These are phyloP conservation scores for Emmonsiellopsis sp. DNA, from an alignment of 2,329 filamentous ascomycete species.

Conservation along the genomic window DNA sequence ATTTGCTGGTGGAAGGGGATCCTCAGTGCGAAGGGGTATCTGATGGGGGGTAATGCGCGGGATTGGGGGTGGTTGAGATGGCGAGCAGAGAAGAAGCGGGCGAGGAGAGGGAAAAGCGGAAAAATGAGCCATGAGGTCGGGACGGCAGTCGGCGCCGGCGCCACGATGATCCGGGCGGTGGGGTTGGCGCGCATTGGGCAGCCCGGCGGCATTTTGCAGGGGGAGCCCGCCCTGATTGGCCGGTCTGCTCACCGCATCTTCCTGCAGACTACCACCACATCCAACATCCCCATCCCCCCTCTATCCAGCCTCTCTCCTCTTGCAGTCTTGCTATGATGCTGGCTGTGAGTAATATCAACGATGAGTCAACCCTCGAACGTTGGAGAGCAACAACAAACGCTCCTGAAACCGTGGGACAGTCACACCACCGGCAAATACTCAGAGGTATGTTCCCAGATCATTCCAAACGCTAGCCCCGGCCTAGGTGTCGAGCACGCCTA, in stretches of 20 bases:
- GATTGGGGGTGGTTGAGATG: slow-evolving; percentile 13
- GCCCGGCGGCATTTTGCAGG: not conserved
- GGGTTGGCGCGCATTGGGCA: not conserved
- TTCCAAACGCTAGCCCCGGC: not conserved
- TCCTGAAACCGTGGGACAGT: not conserved
- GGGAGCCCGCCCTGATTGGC: not conserved
- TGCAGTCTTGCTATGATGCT: not conserved
- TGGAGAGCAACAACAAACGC: not conserved
- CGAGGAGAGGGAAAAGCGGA: slow-evolving; percentile 6
- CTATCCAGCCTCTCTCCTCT: not conserved
- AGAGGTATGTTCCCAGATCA: not conserved
- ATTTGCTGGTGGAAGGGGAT: slow-evolving; percentile 34
- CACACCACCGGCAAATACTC: not conserved
- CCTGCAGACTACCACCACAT: not conserved
- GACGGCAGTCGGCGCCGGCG: slow-evolving; percentile 10
- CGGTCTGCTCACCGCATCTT: slow-evolving; percentile 6
- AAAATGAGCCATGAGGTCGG: slow-evolving; percentile 10
- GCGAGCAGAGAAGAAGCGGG: slow-evolving; percentile 15
- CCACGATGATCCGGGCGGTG: not conserved
- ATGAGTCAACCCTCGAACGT: not conserved
- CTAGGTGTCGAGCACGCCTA: not conserved
- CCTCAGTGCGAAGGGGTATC: slow-evolving; percentile 18
- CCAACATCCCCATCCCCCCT: not conserved
- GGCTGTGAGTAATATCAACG: not conserved
- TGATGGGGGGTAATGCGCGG: slow-evolving; percentile 17